Conservation (phyloP, 768 basidiomycete genomes). For the Serpula lacrymans region DNA sequence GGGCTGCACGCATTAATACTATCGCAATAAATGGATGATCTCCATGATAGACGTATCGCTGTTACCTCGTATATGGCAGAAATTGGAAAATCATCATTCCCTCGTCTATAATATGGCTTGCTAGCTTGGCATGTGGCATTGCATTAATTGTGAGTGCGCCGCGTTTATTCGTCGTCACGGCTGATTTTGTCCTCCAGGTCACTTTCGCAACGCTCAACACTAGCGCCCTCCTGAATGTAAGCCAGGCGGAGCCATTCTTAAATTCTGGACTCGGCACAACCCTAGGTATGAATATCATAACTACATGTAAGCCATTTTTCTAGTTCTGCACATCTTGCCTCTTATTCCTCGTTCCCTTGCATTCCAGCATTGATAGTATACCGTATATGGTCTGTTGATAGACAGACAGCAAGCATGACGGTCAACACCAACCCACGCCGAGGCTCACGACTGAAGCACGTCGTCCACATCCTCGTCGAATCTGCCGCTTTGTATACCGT, state of each 20-base stretch:
- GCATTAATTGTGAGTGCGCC: background rate
- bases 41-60: constrained; percentile 37
- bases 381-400: constrained; percentile 34
- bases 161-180: constrained; percentile 2
- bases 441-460: background rate
- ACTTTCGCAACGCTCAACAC: constrained; percentile 26
- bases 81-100: constrained; percentile 28
- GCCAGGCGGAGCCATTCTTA: constrained; percentile 34
- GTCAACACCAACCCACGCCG: constrained; percentile 9
- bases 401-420: constrained; percentile 5
- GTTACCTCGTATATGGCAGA: constrained; percentile 30
- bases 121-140: constrained; percentile 24
- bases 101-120: constrained; percentile 34
- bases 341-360: background rate
- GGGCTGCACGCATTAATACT: too few relatives aligned
- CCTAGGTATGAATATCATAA: constrained; percentile 32
- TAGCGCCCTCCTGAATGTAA: constrained; percentile 24
- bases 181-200: too few relatives aligned
- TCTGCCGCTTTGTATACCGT: background rate
- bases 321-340: background rate
- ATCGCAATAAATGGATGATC: too few relatives aligned
- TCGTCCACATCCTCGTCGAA: background rate
- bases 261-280: constrained; percentile 35
- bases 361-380: constrained; percentile 34
- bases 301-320: constrained; percentile 28